Evolutionary conservation across 352 stramenopile genomes (phyloP), one percentile per base, ranked within the genome.

Genomic region (Phytophthora macrochlamydospora): DNA sequence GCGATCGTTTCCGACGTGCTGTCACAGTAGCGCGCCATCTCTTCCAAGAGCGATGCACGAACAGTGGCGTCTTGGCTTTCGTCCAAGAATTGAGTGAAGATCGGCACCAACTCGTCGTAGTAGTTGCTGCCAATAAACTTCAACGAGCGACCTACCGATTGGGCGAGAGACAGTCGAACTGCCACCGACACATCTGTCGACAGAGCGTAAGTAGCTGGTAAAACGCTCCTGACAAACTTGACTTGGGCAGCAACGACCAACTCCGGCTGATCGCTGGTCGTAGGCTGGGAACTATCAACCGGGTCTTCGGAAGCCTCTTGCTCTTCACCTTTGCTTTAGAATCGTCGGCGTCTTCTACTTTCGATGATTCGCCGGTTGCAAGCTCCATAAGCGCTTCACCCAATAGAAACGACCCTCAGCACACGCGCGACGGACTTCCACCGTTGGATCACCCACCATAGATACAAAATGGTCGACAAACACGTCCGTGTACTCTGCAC

Each of bases 391-490:
- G 58, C 14, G 84, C 83, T 7, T 83, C 76, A 9, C 83, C 83
- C 35, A 96, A 69, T 40, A 85, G 52, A 57, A 88, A 94, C 13
- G 80, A 71, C 13, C 70, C 56, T 93, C 86, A 9, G 84, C 86
- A 59, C 85, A 93, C 0, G 85, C 87, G 40, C 78, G 81, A 37
- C 88, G 83, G 56, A 96, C 89, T 71, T 96, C 88, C 7, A 96
- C 87, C n/a, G 87, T 96, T 31, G 81, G 81, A 63, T 96, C 88
- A 28, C 82, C 71, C 35, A 90, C 76, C 73, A 96, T 92, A 8
- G 72, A 89, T 14, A 96, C 82, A 62, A 94, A 96, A 73, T 96
- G 87, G 56, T 96, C 87, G 35, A 96, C 85, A 59, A 96, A 87
- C 13, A 96, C 76, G 48, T 96, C 87, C 18, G 78, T 84, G 68